Evolutionary conservation across 768 basidiomycete genomes (phyloP).

Genomic region (Tylopilus intermedius): DNA sequence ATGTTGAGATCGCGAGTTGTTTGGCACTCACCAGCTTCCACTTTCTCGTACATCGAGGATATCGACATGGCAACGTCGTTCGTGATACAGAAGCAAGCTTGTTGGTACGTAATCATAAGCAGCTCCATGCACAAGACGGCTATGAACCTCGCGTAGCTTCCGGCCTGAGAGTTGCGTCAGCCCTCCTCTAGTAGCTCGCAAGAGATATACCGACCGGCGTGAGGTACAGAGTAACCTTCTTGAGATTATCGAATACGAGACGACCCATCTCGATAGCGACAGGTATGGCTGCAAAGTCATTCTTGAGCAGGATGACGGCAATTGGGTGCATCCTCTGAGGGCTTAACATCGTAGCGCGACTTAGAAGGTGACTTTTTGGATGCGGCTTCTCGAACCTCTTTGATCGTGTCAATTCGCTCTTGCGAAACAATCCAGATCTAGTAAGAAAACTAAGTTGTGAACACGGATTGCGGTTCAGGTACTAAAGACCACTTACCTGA

Average conservation of each 20-base stretch:
- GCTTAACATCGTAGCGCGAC: no score
- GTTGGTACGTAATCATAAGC: conserved; percentile 49
- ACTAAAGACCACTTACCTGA: no score
- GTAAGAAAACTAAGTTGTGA: no score
- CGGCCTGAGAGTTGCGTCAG: no score
- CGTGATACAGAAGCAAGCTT: conserved; percentile 49
- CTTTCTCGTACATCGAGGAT: conserved; percentile 47
- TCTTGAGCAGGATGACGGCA: conserved; percentile 31
- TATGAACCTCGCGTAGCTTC: no score
- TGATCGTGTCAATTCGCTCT: conserved; percentile 28
- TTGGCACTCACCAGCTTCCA: conserved; percentile 38
- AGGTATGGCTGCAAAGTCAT: conserved; percentile 5
- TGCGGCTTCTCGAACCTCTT: conserved; percentile 19
- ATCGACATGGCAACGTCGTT: conserved; percentile 50
- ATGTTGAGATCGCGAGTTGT: neutral
- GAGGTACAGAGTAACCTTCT: conserved; percentile 7
- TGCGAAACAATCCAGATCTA: no score
- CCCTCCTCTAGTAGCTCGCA: no score
- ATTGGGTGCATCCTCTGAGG: conserved; percentile 31
- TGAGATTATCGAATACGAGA: conserved; percentile 55
- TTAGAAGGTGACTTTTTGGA: conserved; percentile 13
- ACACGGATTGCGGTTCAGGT: no score
- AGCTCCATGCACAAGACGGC: conserved; percentile 41
- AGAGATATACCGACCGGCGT: no score
- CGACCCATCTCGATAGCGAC: conserved; percentile 56